Evolutionary conservation across 179 eudicot genomes (phyloP).

Genomic region (Dionaea muscipula): DNA sequence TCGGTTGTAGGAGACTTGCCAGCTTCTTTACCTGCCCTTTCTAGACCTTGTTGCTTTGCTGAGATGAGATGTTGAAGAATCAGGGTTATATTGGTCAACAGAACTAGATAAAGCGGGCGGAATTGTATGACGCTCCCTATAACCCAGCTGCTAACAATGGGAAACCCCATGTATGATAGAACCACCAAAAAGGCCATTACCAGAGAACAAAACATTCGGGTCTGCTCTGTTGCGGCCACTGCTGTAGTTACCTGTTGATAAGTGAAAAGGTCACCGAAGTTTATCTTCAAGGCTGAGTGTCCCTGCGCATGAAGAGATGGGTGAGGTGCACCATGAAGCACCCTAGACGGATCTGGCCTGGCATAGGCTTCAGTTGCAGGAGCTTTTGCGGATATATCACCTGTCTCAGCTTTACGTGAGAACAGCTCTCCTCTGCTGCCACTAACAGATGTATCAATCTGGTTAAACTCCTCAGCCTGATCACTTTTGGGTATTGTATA

Average conservation of each 20-base stretch:
- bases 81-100: conserved; percentile 44
- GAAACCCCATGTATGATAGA: conserved; percentile 49
- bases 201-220: conserved; percentile 44
- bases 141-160: conserved; percentile 40
- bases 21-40: conserved; percentile 17
- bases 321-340: conserved; percentile 12
- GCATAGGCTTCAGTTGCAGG: conserved; percentile 17
- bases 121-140: conserved; percentile 37
- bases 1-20: neutral
- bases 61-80: conserved; percentile 32
- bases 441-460: conserved; percentile 11
- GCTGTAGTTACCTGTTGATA: conserved; percentile 41
- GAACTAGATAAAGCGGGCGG: conserved; percentile 56
- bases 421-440: conserved; percentile 15
- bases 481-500: conserved; percentile 18
- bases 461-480: conserved; percentile 11
- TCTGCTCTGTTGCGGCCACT: conserved; percentile 45
- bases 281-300: conserved; percentile 11
- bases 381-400: conserved; percentile 20
- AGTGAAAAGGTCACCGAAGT: conserved; percentile 19
- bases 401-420: conserved; percentile 5
- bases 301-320: conserved; percentile 17
- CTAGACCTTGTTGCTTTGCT: conserved; percentile 21
- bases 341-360: conserved; percentile 21
- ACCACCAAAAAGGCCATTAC: conserved; percentile 45